A percentile compares a stretch with the other conserved stretches of the same genome.
Evolutionary conservation across 2,329 filamentous ascomycete species (phyloP).

Genomic region (Apiospora hydei): DNA sequence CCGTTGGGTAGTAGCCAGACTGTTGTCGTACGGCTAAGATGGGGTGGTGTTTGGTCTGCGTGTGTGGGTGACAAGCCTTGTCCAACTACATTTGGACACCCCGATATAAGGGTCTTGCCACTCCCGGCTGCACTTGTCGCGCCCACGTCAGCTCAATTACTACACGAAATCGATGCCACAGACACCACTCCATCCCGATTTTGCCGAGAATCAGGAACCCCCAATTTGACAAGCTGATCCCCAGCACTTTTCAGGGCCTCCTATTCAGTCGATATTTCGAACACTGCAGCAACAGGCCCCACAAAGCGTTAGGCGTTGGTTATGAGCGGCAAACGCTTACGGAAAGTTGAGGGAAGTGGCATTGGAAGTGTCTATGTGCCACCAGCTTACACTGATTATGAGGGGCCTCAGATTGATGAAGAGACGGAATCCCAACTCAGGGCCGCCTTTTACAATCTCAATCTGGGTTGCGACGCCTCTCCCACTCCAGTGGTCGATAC

Average conservation of each 20-base stretch:
- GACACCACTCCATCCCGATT: not conserved
- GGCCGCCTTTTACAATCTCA: conserved; percentile 21
- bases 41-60: not conserved
- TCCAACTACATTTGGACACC: conserved; percentile 19
- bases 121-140: not conserved
- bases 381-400: not conserved
- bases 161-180: not conserved
- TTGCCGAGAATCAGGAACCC: not conserved
- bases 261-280: not conserved
- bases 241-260: not conserved
- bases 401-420: conserved; percentile 15
- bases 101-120: conserved; percentile 20
- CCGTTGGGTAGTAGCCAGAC: not conserved
- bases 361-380: not conserved
- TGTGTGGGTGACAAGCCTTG: conserved; percentile 8
- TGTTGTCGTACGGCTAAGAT: conserved; percentile 19
- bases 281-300: not conserved
- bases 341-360: not conserved
- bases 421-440: conserved; percentile 10
- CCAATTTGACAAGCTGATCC: not conserved
- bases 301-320: not conserved
- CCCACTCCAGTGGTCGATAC: conserved; percentile 46
- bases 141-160: not conserved
- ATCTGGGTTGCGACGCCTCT: conserved; percentile 8
- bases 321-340: conserved; percentile 17